Conservation (phyloP, 768 basidiomycete genomes). For the Kwoniella sp. region DNA sequence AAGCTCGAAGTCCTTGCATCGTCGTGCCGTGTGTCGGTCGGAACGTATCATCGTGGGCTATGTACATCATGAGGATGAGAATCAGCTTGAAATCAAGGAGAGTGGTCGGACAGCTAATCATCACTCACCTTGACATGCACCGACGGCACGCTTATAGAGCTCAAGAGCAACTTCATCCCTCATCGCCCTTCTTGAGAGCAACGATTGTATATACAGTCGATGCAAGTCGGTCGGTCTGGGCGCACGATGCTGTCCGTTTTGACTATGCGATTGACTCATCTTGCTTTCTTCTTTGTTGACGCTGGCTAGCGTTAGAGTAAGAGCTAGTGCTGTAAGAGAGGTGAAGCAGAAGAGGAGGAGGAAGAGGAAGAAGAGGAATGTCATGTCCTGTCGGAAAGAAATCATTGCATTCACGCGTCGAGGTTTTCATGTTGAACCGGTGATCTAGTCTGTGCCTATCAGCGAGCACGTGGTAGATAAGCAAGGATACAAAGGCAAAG, state of each 20-base stretch:
- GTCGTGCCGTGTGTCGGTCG: constrained; percentile 24
- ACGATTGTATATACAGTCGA: constrained; percentile 43
- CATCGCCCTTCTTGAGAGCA: constrained; percentile 44
- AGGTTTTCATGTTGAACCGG: background rate
- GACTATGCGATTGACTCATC: constrained; percentile 9
- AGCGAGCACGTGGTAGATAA: background rate
- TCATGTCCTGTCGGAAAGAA: background rate
- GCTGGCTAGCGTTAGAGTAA: too few relatives aligned
- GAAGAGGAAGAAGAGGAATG: background rate
- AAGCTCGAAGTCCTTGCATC: constrained; percentile 24
- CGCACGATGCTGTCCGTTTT: background rate
- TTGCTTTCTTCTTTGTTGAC: background rate
- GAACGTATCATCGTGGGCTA: constrained; percentile 26
- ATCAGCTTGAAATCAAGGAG: background rate
- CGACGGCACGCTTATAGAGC: constrained; percentile 46
- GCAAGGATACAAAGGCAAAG: too few relatives aligned
- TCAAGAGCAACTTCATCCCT: constrained; percentile 40
- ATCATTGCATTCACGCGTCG: constrained; percentile 13
- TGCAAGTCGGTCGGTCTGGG: constrained; percentile 39
- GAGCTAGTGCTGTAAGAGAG: too few relatives aligned
- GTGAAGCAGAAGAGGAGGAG: background rate
- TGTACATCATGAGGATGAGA: constrained; percentile 4
- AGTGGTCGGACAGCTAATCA: background rate
- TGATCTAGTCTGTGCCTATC: too few relatives aligned
- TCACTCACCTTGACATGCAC: constrained; percentile 39